Conservation (phyloP, 2,329 filamentous ascomycete genomes). For the Botrytis aclada region DNA sequence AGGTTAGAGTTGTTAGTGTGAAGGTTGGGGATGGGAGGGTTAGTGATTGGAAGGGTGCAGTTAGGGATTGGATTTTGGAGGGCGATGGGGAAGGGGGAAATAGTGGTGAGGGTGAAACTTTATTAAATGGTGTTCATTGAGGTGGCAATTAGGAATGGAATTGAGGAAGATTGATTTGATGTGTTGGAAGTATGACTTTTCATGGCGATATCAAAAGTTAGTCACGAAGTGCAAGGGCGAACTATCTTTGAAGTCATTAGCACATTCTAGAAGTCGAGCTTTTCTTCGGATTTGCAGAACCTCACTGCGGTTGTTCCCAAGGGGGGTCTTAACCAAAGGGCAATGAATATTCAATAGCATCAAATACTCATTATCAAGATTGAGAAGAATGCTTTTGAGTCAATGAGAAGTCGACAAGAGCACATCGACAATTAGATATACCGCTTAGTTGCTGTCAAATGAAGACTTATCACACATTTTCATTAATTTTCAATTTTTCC, state of each 20-base stretch:
- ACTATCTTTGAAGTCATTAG: background rate
- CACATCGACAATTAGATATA: background rate
- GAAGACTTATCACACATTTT: background rate
- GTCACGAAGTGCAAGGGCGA: too few relatives aligned
- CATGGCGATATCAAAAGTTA: background rate
- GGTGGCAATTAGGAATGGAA: background rate
- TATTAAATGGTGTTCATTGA: constrained; percentile 33
- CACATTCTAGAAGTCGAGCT: background rate
- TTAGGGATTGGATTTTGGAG: constrained; percentile 66
- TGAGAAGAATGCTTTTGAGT: background rate
- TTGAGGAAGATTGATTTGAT: background rate
- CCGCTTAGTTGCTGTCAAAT: background rate
- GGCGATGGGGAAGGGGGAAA: constrained; percentile 13
- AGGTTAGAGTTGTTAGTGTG: constrained; percentile 85
- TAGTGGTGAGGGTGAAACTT: constrained; percentile 18
- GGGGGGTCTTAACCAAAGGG: background rate
- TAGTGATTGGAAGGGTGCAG: constrained; percentile 92
- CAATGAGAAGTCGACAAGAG: background rate
- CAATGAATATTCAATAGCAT: background rate
- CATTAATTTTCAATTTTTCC: background rate
- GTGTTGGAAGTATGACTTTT: background rate
- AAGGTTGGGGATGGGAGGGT: constrained; percentile 81
- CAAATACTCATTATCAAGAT: background rate
- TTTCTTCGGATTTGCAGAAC: background rate
- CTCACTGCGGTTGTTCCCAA: background rate